Conservation (phyloP, 106 monocot species). For the Amphibolis antarctica region DNA sequence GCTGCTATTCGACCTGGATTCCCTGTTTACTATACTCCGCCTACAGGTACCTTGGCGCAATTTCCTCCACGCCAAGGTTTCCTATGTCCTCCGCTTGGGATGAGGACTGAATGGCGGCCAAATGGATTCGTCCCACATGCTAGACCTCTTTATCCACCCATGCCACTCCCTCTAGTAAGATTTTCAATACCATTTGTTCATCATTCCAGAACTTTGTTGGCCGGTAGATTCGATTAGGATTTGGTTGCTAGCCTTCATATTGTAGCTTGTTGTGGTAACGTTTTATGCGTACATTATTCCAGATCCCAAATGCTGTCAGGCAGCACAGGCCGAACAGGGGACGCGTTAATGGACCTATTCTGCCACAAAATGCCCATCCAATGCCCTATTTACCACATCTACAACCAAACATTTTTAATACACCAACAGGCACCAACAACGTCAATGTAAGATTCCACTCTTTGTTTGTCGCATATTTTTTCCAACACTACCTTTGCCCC, state of each 20-base stretch:
- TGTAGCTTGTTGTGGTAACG: no score
- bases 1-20: slow-evolving; percentile 32
- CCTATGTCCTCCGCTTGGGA: slow-evolving; percentile 31
- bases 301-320: slow-evolving; percentile 37
- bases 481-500: no score
- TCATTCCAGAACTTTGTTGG: background rate
- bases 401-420: slow-evolving; percentile 26
- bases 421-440: slow-evolving; percentile 22
- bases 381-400: slow-evolving; percentile 28
- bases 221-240: no score
- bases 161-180: slow-evolving; percentile 34
- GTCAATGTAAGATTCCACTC: slow-evolving; percentile 13
- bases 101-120: slow-evolving; percentile 38
- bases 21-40: slow-evolving; percentile 30
- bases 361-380: slow-evolving; percentile 25
- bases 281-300: background rate
- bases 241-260: no score
- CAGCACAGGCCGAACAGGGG: slow-evolving; percentile 37
- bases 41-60: slow-evolving; percentile 30
- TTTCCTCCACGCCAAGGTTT: slow-evolving; percentile 31
- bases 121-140: slow-evolving; percentile 30
- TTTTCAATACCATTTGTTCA: background rate
- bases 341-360: slow-evolving; percentile 33
- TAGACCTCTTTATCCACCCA: slow-evolving; percentile 39
- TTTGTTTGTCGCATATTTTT: background rate